A percentile compares a stretch with the other conserved stretches of the same genome.
Conservation (phyloP, 306 rosid species). For the Abrus precatorius region DNA sequence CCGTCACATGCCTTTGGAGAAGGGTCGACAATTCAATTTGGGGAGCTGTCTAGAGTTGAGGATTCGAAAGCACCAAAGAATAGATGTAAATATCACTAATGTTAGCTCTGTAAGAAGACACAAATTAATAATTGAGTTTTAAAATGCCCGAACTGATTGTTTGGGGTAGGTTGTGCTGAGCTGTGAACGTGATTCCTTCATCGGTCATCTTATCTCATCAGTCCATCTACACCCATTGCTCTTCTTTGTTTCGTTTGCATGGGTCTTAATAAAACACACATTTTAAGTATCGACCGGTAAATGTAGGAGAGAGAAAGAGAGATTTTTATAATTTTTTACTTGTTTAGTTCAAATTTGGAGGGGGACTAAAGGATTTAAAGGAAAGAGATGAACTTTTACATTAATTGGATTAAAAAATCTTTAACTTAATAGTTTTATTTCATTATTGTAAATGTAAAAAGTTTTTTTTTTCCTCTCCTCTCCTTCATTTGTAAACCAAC, state of each 20-base stretch:
- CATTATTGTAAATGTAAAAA: no score
- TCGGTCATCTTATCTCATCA: constrained; percentile 20
- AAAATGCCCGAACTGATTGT: not conserved
- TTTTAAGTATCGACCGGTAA: not conserved
- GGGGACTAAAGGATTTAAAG: no score
- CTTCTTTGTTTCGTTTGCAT: not conserved
- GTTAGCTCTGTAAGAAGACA: constrained; percentile 20
- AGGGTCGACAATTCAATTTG: constrained; percentile 1
- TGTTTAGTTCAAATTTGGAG: no score
- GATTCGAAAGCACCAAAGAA: not conserved
- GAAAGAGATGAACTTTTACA: no score
- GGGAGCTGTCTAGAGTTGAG: not conserved
- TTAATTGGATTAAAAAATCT: no score
- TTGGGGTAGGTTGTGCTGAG: constrained; percentile 41
- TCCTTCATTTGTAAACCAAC: no score
- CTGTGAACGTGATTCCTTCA: constrained; percentile 40
- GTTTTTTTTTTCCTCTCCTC: no score
- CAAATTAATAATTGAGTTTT: not conserved
- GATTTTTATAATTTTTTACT: no score
- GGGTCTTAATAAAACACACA: not conserved
- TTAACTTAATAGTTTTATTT: no score
- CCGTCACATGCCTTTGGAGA: constrained; percentile 2
- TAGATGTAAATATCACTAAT: not conserved
- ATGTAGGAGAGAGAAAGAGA: no score
- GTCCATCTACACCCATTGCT: not conserved